Evolutionary conservation across 1,139 yeast genomes (phyloP).

Genomic region (Cylindricascospora bacillispora): DNA sequence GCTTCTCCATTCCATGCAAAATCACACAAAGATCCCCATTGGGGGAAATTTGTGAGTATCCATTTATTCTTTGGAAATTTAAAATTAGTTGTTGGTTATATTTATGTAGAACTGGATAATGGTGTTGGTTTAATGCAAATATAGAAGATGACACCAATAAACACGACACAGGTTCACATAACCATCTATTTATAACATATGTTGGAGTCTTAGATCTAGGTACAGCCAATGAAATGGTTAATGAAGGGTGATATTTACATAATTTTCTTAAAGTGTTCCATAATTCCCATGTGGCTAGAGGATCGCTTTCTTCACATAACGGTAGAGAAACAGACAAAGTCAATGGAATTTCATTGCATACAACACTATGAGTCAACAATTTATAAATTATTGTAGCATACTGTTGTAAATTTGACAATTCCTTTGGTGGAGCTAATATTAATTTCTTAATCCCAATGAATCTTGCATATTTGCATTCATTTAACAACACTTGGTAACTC

Average conservation of each 20-base stretch:
- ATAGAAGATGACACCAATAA: slow-evolving; percentile 40
- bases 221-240: slow-evolving; percentile 45
- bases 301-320: slow-evolving; percentile 34
- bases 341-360: slow-evolving; percentile 11
- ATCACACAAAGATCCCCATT: slow-evolving; percentile 21
- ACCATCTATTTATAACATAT: slow-evolving; percentile 43
- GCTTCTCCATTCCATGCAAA: slow-evolving; percentile 36
- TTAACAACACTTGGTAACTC: slow-evolving; percentile 39
- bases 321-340: slow-evolving; percentile 25
- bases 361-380: slow-evolving; percentile 17
- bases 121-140: slow-evolving; percentile 44
- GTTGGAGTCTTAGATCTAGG: slow-evolving; percentile 38
- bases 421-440: slow-evolving; percentile 48
- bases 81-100: slow-evolving; percentile 33
- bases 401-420: slow-evolving; percentile 37
- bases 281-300: slow-evolving; percentile 53
- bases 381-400: slow-evolving; percentile 34
- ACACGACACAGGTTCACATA: slow-evolving; percentile 50
- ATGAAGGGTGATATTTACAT: slow-evolving; percentile 38
- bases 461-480: slow-evolving; percentile 47
- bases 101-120: slow-evolving; percentile 49
- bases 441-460: slow-evolving; percentile 40
- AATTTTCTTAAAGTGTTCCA: slow-evolving; percentile 51
- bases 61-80: slow-evolving; percentile 23
- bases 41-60: slow-evolving; percentile 15